phyloP scores from a whole-genome alignment of 768 basidiomycete species.

The Psilocybe cubensis region DNA sequence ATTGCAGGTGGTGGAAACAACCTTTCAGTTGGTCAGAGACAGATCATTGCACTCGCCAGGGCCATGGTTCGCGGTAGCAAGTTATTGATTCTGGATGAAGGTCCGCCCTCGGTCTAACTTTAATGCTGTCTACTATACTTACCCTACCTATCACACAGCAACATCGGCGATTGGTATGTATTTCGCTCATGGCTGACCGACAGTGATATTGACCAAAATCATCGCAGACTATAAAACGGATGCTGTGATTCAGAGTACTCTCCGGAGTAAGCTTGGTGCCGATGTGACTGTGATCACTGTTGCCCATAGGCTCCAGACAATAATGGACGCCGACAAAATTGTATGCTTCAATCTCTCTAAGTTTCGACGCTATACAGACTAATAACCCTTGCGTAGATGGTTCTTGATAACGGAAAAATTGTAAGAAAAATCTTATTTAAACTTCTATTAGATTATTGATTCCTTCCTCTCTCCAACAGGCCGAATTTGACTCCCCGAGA shows the following conservation, averaged over 20 bases:
- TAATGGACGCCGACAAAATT: constrained; percentile 68
- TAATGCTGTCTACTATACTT: not conserved
- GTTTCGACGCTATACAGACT: constrained; percentile 3
- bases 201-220: not conserved
- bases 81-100: constrained; percentile 67
- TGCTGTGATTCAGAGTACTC: constrained; percentile 68
- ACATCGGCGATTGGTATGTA: constrained; percentile 52
- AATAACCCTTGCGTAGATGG: constrained; percentile 37
- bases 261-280: constrained; percentile 62
- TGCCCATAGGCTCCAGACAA: constrained; percentile 71
- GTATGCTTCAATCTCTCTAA: constrained; percentile 28
- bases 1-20: constrained; percentile 65
- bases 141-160: constrained; percentile 23
- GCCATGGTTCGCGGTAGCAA: constrained; percentile 63
- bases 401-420: constrained; percentile 55
- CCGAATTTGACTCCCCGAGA: constrained; percentile 11
- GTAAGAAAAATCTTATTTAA: constrained; percentile 32
- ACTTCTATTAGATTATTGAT: not conserved
- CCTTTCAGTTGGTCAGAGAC: constrained; percentile 78
- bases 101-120: constrained; percentile 33
- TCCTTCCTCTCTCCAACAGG: not conserved
- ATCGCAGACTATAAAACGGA: constrained; percentile 63
- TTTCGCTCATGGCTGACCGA: not conserved
- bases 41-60: constrained; percentile 68
- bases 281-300: constrained; percentile 68